phyloP scores from a whole-genome alignment of 768 basidiomycete genomes.

The Imleria badia region DNA sequence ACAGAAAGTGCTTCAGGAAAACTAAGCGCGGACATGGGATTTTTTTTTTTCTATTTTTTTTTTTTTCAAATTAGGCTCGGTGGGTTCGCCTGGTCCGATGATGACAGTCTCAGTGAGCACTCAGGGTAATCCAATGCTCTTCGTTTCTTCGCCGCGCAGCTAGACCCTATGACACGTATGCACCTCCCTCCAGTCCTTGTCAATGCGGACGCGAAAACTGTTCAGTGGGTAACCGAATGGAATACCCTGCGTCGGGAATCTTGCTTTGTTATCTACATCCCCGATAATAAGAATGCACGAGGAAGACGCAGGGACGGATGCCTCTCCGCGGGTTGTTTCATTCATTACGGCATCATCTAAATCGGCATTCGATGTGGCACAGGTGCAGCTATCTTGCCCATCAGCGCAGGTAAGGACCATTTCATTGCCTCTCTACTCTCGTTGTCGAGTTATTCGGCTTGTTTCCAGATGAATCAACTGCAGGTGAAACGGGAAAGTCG shows the following conservation, averaged over 20 bases:
- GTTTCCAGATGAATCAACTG: background rate
- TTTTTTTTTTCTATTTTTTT: no score
- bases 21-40: background rate
- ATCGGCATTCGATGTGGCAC: conserved; percentile 12
- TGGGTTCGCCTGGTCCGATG: background rate
- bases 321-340: background rate
- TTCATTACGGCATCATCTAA: conserved; percentile 3
- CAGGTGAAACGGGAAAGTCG: background rate
- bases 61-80: conserved; percentile 3
- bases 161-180: conserved; percentile 17
- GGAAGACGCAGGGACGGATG: conserved; percentile 9
- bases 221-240: conserved; percentile 1
- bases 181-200: background rate
- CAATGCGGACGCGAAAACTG: background rate
- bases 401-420: background rate
- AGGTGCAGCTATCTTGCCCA: no score
- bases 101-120: background rate
- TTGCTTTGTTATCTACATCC: background rate
- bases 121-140: background rate
- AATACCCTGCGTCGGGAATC: conserved; percentile 3
- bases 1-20: background rate
- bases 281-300: conserved; percentile 5
- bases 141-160: conserved; percentile 7
- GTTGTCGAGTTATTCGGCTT: background rate
- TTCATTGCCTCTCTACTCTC: background rate